Conservation (phyloP, 1,139 yeast species). For the Candida gigantensis region DNA sequence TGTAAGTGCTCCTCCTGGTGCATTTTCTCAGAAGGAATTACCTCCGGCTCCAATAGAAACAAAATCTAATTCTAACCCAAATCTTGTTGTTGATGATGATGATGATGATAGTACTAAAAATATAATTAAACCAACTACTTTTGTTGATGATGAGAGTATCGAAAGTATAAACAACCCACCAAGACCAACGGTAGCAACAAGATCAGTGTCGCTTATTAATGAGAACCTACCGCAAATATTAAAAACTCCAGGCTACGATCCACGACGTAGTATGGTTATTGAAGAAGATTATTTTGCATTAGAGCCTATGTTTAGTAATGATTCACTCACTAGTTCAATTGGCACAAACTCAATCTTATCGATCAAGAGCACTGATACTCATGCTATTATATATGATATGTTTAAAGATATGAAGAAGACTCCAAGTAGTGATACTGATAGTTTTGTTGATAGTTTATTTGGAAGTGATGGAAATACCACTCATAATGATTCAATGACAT, state of each 20-base stretch:
- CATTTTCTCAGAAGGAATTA: slow-evolving; percentile 6
- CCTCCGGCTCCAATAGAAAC: slow-evolving; percentile 11
- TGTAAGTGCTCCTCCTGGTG: slow-evolving; percentile 14
- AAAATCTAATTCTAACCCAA: no score
- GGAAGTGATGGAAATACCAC: not conserved
- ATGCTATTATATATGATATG: not conserved
- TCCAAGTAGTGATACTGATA: slow-evolving; percentile 1
- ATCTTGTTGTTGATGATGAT: no score
- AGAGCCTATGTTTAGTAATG: not conserved
- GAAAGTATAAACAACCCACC: not conserved
- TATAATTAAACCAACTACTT: no score
- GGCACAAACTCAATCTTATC: not conserved
- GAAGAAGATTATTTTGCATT: slow-evolving; percentile 1
- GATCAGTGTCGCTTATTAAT: slow-evolving; percentile 3
- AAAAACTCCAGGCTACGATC: slow-evolving; percentile 3
- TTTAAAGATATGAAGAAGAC: not conserved
- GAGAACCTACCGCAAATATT: slow-evolving; percentile 3
- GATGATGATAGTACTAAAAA: no score
- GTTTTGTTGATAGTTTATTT: slow-evolving; percentile 9
- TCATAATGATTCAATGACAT: slow-evolving; percentile 1
- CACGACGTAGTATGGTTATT: not conserved
- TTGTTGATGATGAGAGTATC: no score
- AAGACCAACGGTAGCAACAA: not conserved
- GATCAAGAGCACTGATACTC: not conserved
- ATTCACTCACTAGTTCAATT: not conserved